Conservation (phyloP, 352 stramenopile genomes). For the Phytophthora tentaculata region DNA sequence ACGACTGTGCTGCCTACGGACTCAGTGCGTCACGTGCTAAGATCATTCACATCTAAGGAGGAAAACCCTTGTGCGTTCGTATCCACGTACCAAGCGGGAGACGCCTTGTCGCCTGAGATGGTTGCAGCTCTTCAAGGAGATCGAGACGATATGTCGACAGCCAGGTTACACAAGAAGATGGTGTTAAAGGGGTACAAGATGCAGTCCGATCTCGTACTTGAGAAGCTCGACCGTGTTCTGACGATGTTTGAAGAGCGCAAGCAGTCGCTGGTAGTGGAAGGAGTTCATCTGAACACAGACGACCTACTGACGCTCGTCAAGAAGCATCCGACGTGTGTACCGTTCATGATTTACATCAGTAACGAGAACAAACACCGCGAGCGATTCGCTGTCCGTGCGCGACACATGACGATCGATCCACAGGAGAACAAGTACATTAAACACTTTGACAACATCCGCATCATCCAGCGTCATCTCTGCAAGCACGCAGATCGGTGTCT, state of each 20-base stretch:
- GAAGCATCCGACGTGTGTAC: slow-evolving; percentile 83
- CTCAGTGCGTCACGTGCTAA: slow-evolving; percentile 84
- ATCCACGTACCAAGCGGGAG: slow-evolving; percentile 89
- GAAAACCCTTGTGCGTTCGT: slow-evolving; percentile 85
- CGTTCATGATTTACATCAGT: slow-evolving; percentile 91
- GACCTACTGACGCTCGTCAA: slow-evolving; percentile 82
- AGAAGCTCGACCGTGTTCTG: slow-evolving; percentile 84
- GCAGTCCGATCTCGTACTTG: slow-evolving; percentile 81
- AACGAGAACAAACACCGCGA: slow-evolving; percentile 90
- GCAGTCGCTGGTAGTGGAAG: slow-evolving; percentile 87
- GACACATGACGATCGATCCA: slow-evolving; percentile 90
- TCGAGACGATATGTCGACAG: slow-evolving; percentile 63
- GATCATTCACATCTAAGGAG: slow-evolving; percentile 82
- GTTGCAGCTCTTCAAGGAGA: slow-evolving; percentile 54
- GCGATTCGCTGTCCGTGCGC: slow-evolving; percentile 80
- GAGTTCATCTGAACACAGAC: slow-evolving; percentile 87
- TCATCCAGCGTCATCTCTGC: slow-evolving; percentile 87
- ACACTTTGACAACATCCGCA: slow-evolving; percentile 91
- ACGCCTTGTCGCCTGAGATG: slow-evolving; percentile 60
- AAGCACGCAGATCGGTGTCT: slow-evolving; percentile 85
- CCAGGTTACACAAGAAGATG: slow-evolving; percentile 84
- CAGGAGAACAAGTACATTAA: slow-evolving; percentile 93
- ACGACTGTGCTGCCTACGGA: slow-evolving; percentile 87
- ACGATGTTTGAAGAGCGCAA: slow-evolving; percentile 87
- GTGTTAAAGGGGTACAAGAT: slow-evolving; percentile 83